Base-by-base conservation (phyloP, 2,329 filamentous ascomycete genomes). In the Pseudohalonectria lignicola region DNA sequence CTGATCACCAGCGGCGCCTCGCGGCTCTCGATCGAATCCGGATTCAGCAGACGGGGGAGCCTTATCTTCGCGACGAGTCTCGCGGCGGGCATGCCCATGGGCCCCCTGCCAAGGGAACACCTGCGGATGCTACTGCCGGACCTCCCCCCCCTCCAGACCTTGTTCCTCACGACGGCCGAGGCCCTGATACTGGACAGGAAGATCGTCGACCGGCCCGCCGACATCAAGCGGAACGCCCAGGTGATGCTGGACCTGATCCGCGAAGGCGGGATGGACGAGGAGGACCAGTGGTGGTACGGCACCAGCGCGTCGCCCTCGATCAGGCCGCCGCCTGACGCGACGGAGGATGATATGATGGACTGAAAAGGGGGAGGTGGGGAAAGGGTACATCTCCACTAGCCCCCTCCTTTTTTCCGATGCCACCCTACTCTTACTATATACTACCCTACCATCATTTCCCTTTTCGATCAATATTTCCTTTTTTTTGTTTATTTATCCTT, bases 281-380 rank as follows among this genome's bases (percentile, higher is more conserved):
- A 76, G 51, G 76, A 80, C 43, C 69, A 78, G 45, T 80, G 76
- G 73, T 68, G 69, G 61, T 77, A 77, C 47, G 72, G 74, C 33
- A 64, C 64, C 37, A 59, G 56, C 25, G 63, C 66, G 2, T 64
- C 69, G n/a, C 69, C 70, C 23, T 71, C 69, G n/a, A 62, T 76
- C 34, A 63, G 66, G 28, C 71, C 71, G 28, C 64, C 68, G 11
- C 49, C 63, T 2, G 65, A 67, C 42, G 62, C 62, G 17, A 68
- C 67, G 39, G 69, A 74, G 44, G 71, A 75, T 41, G 72, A 75
- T 45, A 56, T 59, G 8, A 51, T 59, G 38, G 62, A 66, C 46
- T 36, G 18, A 18, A 16, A n/a, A n/a, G n/a, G n/a, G n/a, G n/a
- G n/a, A n/a, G n/a, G n/a, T n/a, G n/a, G n/a, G n/a, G n/a, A n/a